A percentile compares a stretch with the other conserved stretches of the same genome.
Conservation (phyloP, 1,284 basidiomycete species). For the Ganoderma boninense region DNA sequence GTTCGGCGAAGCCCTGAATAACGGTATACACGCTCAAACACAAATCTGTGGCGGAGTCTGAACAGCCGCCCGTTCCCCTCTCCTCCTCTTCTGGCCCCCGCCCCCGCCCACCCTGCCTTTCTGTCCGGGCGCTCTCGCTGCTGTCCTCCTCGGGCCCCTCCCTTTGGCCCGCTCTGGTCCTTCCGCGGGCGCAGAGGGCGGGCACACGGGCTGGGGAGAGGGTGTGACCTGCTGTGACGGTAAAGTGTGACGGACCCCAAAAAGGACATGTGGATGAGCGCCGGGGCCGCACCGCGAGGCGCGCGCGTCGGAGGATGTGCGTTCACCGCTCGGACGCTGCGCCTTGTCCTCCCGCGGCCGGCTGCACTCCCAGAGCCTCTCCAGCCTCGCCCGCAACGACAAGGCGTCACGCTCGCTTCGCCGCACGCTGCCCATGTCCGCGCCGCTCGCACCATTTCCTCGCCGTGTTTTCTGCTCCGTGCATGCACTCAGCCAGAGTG, state of each 20-base stretch:
- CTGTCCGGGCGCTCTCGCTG: background rate
- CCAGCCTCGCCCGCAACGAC: slow-evolving; percentile 7
- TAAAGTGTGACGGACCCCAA: slow-evolving; percentile 29
- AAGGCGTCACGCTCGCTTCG: slow-evolving; percentile 14
- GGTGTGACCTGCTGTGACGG: slow-evolving; percentile 27
- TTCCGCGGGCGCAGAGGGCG: background rate
- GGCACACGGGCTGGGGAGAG: background rate
- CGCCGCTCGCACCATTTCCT: background rate
- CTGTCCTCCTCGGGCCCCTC: background rate
- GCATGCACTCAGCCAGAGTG: slow-evolving; percentile 1
- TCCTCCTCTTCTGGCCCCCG: slow-evolving; percentile 4
- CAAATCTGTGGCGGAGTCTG: slow-evolving; percentile 39
- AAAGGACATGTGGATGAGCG: slow-evolving; percentile 16
- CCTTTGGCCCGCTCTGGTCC: no score
- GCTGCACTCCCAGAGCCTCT: slow-evolving; percentile 5
- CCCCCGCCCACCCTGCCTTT: background rate
- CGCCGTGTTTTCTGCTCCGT: slow-evolving; percentile 3
- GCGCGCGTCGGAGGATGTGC: slow-evolving; percentile 16
- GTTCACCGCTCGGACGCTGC: slow-evolving; percentile 7
- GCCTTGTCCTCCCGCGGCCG: slow-evolving; percentile 7
- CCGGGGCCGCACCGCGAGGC: background rate
- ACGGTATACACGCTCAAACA: slow-evolving; percentile 40
- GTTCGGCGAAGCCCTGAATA: slow-evolving; percentile 38
- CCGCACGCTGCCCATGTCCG: background rate
- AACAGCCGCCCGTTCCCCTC: slow-evolving; percentile 24